Conservation (phyloP, 768 basidiomycete genomes). For the Tulasnella sp. region DNA sequence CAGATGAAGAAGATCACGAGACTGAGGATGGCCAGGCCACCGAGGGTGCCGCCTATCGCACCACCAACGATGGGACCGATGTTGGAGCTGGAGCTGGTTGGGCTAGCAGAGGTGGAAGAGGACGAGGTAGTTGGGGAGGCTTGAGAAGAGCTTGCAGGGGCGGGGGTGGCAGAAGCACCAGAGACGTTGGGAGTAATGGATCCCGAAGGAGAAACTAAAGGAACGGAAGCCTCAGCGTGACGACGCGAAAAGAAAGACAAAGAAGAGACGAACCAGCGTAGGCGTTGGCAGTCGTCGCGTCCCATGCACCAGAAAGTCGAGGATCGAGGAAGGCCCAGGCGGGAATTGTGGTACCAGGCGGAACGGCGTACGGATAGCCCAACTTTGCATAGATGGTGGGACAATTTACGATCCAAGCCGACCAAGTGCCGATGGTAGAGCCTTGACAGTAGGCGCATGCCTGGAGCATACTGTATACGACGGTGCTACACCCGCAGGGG, state of each 20-base stretch:
- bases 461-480: background rate
- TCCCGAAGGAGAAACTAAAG: background rate
- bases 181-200: background rate
- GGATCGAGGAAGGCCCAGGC: conserved; percentile 1
- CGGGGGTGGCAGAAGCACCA: too few relatives aligned
- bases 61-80: background rate
- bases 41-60: background rate
- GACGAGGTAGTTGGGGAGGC: too few relatives aligned
- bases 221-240: background rate
- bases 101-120: background rate
- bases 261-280: background rate
- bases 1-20: too few relatives aligned
- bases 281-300: conserved; percentile 4
- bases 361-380: background rate
- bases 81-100: background rate
- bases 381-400: background rate
- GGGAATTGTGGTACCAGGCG: conserved; percentile 1
- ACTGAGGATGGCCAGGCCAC: too few relatives aligned
- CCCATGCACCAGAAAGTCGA: background rate
- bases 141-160: too few relatives aligned
- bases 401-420: background rate
- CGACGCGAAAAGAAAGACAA: too few relatives aligned
- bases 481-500: conserved; percentile 11
- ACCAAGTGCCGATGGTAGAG: background rate
- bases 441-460: conserved; percentile 2